Evolutionary conservation across 2,329 filamentous ascomycete genomes (phyloP), one percentile per base, ranked within the genome.

Genomic region (Ascochyta koolunga): DNA sequence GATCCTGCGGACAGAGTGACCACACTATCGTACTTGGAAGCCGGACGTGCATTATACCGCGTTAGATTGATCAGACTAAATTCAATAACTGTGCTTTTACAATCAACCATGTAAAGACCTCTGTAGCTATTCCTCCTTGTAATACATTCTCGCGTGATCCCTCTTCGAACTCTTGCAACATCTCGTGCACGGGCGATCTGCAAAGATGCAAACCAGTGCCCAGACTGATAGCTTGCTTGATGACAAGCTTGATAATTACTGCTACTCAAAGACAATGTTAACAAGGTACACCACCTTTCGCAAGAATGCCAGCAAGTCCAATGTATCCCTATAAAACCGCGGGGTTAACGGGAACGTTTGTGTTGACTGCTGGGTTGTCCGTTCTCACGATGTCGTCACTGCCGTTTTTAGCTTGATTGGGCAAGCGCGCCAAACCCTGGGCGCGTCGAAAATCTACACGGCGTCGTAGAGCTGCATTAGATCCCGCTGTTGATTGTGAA

Each of bases 341-440:
- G 31, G n/a, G 7, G 15, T n/a, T 16, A 15, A 33, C 4, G 31
- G 8, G 15, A 32, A 16, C 31, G 31, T 33, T 33, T 2, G 4
- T 11, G 4, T 5, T 15, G 10, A 13, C 11, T 13, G n/a, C 31
- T 35, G 35, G 45, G 51, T 45, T 35, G 45, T 40, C 33, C 35
- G 13, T 47, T 49, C 40, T 41, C 22, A 27, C n/a, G 32, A 50
- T 56, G 53, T 56, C 53, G 53, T 56, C 53, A 56, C 37, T 46
- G 15, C 21, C 41, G 16, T 21, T 39, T 19, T 24, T 53, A 42
- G 51, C 50, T 25, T 41, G 35, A 45, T 40, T 45, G 43, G 44
- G 11, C 47, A 46, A 45, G 52, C 52, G 36, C 25, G 22, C 35
- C 39, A 50, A 55, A 46, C 37, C 47, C 43, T 47, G 42, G 37